phyloP scores from a whole-genome alignment of 73 alveolate genomes.

The Stentor roeselii region DNA sequence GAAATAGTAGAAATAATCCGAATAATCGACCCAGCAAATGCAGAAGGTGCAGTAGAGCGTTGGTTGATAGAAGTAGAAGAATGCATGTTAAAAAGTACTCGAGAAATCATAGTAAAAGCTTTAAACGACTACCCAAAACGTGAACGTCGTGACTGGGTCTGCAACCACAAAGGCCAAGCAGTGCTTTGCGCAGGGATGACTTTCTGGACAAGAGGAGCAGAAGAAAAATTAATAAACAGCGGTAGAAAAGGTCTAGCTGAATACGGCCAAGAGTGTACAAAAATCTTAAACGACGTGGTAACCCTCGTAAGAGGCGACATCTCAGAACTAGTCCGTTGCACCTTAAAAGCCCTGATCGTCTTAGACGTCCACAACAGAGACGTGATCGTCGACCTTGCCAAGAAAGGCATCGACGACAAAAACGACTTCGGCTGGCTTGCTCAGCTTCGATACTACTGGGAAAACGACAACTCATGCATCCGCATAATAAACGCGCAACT shows the following conservation, averaged over 20 bases:
- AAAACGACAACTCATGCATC: conserved; percentile 53
- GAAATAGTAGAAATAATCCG: conserved; percentile 92
- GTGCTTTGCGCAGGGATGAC: conserved; percentile 91
- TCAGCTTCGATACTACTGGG: conserved; percentile 98
- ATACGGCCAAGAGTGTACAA: conserved; percentile 66
- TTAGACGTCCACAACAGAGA: conserved; percentile 97
- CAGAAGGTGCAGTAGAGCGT: conserved; percentile 98
- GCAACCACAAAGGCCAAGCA: conserved; percentile 93
- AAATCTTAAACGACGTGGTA: conserved; percentile 93
- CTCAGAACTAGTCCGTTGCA: conserved; percentile 89
- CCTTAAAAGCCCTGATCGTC: conserved; percentile 93
- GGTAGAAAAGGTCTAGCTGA: conserved; percentile 87
- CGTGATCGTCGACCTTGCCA: conserved; percentile 77
- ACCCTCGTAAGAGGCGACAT: conserved; percentile 98
- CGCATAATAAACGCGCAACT: conserved; percentile 71
- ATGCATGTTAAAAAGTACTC: conserved; percentile 90
- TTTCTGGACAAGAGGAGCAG: conserved; percentile 97
- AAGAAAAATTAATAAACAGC: conserved; percentile 77
- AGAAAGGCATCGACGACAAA: conserved; percentile 72
- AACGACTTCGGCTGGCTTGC: conserved; percentile 99
- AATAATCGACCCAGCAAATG: conserved; percentile 88
- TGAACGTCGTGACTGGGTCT: conserved; percentile 89
- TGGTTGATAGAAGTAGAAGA: conserved; percentile 98
- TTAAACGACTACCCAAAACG: conserved; percentile 82
- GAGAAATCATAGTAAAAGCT: conserved; percentile 73